These are phyloP conservation scores for Verbena officinalis DNA, from an alignment of 257 asterid species.

Conservation along the genomic window DNA sequence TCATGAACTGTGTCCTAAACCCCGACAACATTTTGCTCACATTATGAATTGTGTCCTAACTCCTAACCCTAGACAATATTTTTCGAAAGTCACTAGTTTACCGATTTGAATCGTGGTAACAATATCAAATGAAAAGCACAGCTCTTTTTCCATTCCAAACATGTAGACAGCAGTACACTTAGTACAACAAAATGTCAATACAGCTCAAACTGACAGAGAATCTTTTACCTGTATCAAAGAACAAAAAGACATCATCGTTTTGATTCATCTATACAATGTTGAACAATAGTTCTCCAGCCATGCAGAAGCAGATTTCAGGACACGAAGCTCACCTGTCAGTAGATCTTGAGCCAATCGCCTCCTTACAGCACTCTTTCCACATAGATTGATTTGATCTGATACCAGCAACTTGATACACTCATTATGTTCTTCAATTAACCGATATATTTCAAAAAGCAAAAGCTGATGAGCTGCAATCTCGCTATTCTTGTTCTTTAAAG, in stretches of 20 bases:
- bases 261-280: slow-evolving; percentile 25
- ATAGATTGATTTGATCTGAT: slow-evolving; percentile 13
- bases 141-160: no score
- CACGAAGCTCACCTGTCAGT: slow-evolving; percentile 67
- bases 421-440: slow-evolving; percentile 44
- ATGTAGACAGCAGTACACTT: no score
- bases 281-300: slow-evolving; percentile 73
- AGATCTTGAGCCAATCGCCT: slow-evolving; percentile 64
- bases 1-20: no score
- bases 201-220: no score
- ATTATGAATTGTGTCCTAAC: no score
- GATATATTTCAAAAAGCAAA: slow-evolving; percentile 49
- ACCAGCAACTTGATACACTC: slow-evolving; percentile 46
- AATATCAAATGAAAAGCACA: no score
- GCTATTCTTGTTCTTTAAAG: slow-evolving; percentile 58
- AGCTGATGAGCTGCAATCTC: slow-evolving; percentile 76
- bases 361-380: slow-evolving; percentile 44
- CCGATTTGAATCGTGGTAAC: no score
- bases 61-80: no score
- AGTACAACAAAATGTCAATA: no score
- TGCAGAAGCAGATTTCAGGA: slow-evolving; percentile 68
- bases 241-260: slow-evolving; percentile 4
- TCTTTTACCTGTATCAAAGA: slow-evolving; percentile 2
- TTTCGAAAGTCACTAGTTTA: no score
- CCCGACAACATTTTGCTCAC: no score